Conservation (phyloP, 202 grass and related monocot genomes). For the Bolboschoenoplectus hybrid region DNA sequence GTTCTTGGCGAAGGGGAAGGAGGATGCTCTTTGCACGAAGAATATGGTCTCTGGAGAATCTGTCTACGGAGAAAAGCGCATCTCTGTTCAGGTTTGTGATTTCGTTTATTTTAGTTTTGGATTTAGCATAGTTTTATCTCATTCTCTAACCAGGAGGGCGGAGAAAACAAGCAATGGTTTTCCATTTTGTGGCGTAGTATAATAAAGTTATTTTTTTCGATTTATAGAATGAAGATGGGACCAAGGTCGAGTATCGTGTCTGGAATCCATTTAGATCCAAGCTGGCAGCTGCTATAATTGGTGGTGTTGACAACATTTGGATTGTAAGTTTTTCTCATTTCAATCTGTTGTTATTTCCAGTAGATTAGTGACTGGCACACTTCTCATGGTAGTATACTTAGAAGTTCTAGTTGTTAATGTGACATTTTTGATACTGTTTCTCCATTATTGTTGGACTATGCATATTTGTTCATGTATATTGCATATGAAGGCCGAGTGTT, state of each 20-base stretch:
- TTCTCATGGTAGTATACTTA: neutral
- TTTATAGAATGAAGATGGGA: conserved; percentile 69
- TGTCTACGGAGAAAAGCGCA: conserved; percentile 85
- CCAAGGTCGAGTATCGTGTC: conserved; percentile 81
- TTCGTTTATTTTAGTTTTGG: neutral
- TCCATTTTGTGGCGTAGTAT: neutral
- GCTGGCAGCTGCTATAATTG: conserved; percentile 79
- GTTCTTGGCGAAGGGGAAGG: conserved; percentile 85
- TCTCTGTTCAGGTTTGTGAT: conserved; percentile 67
- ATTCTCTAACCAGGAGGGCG: too few relatives aligned
- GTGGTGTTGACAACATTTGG: conserved; percentile 89
- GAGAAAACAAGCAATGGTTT: neutral
- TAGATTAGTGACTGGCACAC: neutral
- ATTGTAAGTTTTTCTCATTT: conserved; percentile 54
- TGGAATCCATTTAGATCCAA: conserved; percentile 97
- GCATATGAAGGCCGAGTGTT: neutral
- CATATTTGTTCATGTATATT: neutral
- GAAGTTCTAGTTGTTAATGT: neutral
- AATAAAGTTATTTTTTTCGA: neutral
- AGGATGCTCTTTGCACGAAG: conserved; percentile 93
- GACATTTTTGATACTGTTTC: neutral
- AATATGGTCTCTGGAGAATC: conserved; percentile 80
- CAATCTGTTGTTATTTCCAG: neutral
- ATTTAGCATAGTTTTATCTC: neutral
- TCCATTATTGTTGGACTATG: neutral